Base-by-base conservation (phyloP, 257 asterid species). In the Fraxinus pennsylvanica region DNA sequence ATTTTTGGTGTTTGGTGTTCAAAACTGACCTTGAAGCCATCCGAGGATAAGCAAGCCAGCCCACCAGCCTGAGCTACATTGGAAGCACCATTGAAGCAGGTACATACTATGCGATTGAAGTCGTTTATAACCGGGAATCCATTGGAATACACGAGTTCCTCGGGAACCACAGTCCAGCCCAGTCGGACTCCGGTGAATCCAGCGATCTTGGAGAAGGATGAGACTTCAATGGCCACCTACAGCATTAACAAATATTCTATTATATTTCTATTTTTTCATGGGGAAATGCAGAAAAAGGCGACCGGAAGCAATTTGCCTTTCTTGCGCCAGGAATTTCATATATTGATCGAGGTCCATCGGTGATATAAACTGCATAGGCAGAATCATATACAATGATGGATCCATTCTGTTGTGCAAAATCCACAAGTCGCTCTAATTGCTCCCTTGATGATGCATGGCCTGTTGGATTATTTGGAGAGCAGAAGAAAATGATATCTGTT, bases 171-270 rank as follows among this genome's bases (percentile, higher is more conserved):
- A 0, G 96, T 94, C 97, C 98, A 94, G 57, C 98, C 98, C 0
- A 92, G 96, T 25, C 98, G 96, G 10, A 94, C 91, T 2, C 98
- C 98, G 0, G 98, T 94, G 85, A 94, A 94, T 39, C 98, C 98
- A 6, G 92, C 98, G n/a, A 90, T 80, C 90, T 94, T 94, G 75
- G 98, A 94, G 85, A 91, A 94, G 52, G 98, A 94, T 45, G 97
- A 89, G 4, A 94, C 92, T 82, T 94, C 98, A 72, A 94, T 91
- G 27, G 98, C 98, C 47, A 94, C 98, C 98, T 93, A 79, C 61
- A 74, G 29, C 17, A 69, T 70, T 29, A 54, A n/a, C 6, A 22
- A 45, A 59, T 12, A 14, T 63, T 63, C 35, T 25, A 47, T 61
- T 76, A 36, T 41, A 70, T 63, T 15, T 63, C 33, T 5, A 63